A percentile compares a stretch with the other conserved stretches of the same genome.
Conservation (phyloP, 257 asterid genomes). For the Przewalskia tangutica region DNA sequence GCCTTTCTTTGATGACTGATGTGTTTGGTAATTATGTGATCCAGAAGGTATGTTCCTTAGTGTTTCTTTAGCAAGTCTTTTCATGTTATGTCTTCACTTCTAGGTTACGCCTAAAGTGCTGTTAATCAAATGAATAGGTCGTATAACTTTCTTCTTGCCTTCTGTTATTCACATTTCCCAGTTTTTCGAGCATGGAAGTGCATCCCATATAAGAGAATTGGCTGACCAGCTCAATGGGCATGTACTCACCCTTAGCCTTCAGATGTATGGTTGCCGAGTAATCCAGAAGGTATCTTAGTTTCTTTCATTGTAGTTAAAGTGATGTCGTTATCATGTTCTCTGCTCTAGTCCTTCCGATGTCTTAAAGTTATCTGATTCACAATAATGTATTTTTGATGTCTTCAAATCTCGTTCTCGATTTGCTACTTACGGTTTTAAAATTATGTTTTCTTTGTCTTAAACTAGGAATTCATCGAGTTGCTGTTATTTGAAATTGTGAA, state of each 20-base stretch:
- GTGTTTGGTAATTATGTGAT: slow-evolving; percentile 85
- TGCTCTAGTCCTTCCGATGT: background rate
- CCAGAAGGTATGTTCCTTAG: slow-evolving; percentile 47
- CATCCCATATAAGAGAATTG: slow-evolving; percentile 53
- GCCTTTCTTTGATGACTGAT: slow-evolving; percentile 71
- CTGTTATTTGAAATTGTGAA: background rate
- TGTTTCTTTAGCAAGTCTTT: background rate
- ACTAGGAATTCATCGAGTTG: background rate
- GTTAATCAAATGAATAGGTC: background rate
- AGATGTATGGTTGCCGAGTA: slow-evolving; percentile 89
- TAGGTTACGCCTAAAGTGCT: background rate
- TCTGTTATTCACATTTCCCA: slow-evolving; percentile 18
- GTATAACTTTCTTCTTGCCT: background rate
- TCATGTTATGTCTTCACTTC: background rate
- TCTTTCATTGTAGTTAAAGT: background rate
- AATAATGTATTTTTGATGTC: background rate
- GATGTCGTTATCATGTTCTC: background rate
- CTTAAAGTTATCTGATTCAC: background rate
- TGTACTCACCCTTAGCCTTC: slow-evolving; percentile 71
- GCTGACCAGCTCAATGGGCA: slow-evolving; percentile 63
- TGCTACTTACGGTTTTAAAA: background rate
- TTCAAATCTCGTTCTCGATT: background rate
- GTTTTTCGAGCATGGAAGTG: slow-evolving; percentile 76
- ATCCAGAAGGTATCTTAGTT: slow-evolving; percentile 59
- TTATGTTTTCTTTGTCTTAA: background rate